Conservation (phyloP, 148 eudicot species). For the Rheum nobile region DNA sequence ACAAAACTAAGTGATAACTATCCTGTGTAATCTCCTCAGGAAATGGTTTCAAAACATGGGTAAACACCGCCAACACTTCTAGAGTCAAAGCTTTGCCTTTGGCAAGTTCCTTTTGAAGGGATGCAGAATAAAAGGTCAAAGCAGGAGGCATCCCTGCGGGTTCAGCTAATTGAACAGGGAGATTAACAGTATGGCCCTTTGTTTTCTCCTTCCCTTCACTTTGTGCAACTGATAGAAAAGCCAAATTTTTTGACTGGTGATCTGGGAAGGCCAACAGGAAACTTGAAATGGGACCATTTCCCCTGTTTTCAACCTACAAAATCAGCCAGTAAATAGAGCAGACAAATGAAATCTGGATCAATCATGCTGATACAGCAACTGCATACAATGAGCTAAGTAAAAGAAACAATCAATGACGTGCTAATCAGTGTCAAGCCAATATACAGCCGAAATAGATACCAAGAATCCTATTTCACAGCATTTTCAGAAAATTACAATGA, state of each 20-base stretch:
- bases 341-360: not conserved
- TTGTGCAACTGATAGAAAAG: conserved; percentile 37
- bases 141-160: conserved; percentile 50
- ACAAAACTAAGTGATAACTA: conserved; percentile 59
- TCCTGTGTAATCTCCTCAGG: conserved; percentile 92
- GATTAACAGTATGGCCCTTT: conserved; percentile 30
- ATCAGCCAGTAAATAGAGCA: conserved; percentile 1
- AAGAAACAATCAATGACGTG: not conserved
- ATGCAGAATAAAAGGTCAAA: conserved; percentile 44
- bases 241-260: conserved; percentile 53
- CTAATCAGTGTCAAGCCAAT: not conserved
- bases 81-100: conserved; percentile 55
- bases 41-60: conserved; percentile 58
- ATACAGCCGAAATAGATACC: not conserved
- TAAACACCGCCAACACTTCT: conserved; percentile 64
- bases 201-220: conserved; percentile 62
- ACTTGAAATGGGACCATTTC: conserved; percentile 49
- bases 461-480: not conserved
- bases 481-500: not conserved
- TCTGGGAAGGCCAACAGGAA: conserved; percentile 60
- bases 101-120: conserved; percentile 54
- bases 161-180: conserved; percentile 34
- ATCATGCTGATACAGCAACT: not conserved
- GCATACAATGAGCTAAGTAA: not conserved
- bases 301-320: conserved; percentile 66